Evolutionary conservation across 352 stramenopile genomes (phyloP).

Genomic region (Globisporangium middletonii): DNA sequence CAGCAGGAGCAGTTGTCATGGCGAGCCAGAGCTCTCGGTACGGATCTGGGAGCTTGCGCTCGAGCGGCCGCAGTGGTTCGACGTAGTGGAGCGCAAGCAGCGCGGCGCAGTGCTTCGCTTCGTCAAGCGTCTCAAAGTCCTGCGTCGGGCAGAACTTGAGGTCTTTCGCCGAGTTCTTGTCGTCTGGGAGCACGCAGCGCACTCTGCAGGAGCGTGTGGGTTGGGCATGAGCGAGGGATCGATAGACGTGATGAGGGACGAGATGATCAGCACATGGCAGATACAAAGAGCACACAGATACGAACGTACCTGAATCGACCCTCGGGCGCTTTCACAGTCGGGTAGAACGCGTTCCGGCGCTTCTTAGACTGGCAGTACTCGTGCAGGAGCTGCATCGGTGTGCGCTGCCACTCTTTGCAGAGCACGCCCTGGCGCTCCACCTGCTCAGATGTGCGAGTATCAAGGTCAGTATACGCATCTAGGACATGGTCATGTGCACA

Average conservation of each 20-base stretch:
- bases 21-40: conserved; percentile 92
- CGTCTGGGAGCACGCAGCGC: conserved; percentile 89
- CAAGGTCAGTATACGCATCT: not conserved
- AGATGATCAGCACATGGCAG: not conserved
- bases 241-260: not conserved
- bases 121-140: conserved; percentile 69
- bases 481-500: not conserved
- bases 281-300: not conserved
- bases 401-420: conserved; percentile 92
- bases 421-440: conserved; percentile 74
- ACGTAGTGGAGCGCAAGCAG: conserved; percentile 94
- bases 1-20: conserved; percentile 18
- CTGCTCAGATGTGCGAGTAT: conserved; percentile 11
- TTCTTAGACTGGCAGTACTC: conserved; percentile 94
- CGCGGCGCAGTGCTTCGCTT: conserved; percentile 91
- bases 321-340: conserved; percentile 34
- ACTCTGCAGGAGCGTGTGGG: conserved; percentile 18
- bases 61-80: conserved; percentile 89
- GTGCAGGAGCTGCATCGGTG: conserved; percentile 90
- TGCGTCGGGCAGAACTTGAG: conserved; percentile 89
- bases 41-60: conserved; percentile 95
- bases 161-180: conserved; percentile 93
- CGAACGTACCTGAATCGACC: conserved; percentile 20
- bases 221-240: not conserved
- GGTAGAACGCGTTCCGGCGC: conserved; percentile 68